phyloP scores from a whole-genome alignment of 2,329 filamentous ascomycete genomes.

The Alternaria tenuissima region DNA sequence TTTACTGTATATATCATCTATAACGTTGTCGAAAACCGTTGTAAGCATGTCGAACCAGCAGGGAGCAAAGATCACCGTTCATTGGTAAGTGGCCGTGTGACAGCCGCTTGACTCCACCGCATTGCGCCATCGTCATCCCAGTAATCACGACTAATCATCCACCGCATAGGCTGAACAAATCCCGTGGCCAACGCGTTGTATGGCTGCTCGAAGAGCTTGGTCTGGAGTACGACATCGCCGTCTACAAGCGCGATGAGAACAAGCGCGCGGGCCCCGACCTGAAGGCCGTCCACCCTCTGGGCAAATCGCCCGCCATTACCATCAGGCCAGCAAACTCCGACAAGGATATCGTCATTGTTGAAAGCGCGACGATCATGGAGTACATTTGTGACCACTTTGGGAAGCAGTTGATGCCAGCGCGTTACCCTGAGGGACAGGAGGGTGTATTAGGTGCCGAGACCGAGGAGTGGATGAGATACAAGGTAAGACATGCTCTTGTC shows the following conservation, averaged over 20 bases:
- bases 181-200: slow-evolving; percentile 81
- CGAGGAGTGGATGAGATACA: slow-evolving; percentile 67
- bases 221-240: slow-evolving; percentile 79
- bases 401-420: slow-evolving; percentile 59
- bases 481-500: slow-evolving; percentile 36
- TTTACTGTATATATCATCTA: background rate
- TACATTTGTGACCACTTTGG: slow-evolving; percentile 78
- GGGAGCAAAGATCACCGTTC: slow-evolving; percentile 46
- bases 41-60: slow-evolving; percentile 38
- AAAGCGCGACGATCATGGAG: slow-evolving; percentile 82
- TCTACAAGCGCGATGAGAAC: slow-evolving; percentile 73
- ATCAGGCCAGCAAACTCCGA: slow-evolving; percentile 61
- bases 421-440: slow-evolving; percentile 63
- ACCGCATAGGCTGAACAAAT: slow-evolving; percentile 75
- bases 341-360: slow-evolving; percentile 72
- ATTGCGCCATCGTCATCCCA: slow-evolving; percentile 13
- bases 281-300: slow-evolving; percentile 80
- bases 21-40: no score
- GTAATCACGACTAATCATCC: background rate
- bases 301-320: slow-evolving; percentile 83
- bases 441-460: slow-evolving; percentile 65
- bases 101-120: background rate
- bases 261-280: slow-evolving; percentile 78
- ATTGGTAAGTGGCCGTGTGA: slow-evolving; percentile 39
- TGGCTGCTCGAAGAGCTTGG: slow-evolving; percentile 88